These are phyloP conservation scores for Pythium phragmiticola DNA, from an alignment of 352 stramenopile genomes.

Conservation along the genomic window DNA sequence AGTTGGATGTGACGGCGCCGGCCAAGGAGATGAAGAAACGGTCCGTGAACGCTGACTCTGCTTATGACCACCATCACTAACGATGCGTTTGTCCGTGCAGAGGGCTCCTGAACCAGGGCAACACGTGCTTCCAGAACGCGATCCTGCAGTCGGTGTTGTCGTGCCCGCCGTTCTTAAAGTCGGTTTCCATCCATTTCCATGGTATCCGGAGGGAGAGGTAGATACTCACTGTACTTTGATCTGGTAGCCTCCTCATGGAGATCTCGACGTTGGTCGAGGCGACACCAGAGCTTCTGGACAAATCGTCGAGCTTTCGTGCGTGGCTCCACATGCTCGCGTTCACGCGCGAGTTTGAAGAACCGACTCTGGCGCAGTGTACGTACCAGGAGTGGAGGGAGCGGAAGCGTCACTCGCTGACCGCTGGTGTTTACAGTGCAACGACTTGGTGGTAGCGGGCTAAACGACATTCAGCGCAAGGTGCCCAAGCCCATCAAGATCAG, in stretches of 20 bases:
- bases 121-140: constrained; percentile 89
- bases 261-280: constrained; percentile 54
- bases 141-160: constrained; percentile 82
- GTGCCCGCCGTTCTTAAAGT: constrained; percentile 83
- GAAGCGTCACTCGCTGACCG: not conserved
- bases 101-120: constrained; percentile 82
- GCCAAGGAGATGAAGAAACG: constrained; percentile 84
- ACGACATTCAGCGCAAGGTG: constrained; percentile 47
- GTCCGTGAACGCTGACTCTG: constrained; percentile 23
- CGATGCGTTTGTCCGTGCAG: constrained; percentile 22
- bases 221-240: not conserved
- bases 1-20: constrained; percentile 54
- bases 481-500: constrained; percentile 75
- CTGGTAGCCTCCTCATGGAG: constrained; percentile 52
- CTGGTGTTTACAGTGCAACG: constrained; percentile 17
- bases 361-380: constrained; percentile 64
- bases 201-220: not conserved
- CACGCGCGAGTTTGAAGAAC: constrained; percentile 80
- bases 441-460: constrained; percentile 22
- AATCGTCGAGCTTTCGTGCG: constrained; percentile 52
- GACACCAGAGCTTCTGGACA: constrained; percentile 44
- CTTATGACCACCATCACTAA: not conserved
- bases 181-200: constrained; percentile 11
- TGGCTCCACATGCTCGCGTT: constrained; percentile 83
- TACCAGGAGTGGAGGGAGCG: constrained; percentile 2